phyloP scores from a whole-genome alignment of 2,329 filamentous ascomycete genomes.

The Epichloe gansuensis region DNA sequence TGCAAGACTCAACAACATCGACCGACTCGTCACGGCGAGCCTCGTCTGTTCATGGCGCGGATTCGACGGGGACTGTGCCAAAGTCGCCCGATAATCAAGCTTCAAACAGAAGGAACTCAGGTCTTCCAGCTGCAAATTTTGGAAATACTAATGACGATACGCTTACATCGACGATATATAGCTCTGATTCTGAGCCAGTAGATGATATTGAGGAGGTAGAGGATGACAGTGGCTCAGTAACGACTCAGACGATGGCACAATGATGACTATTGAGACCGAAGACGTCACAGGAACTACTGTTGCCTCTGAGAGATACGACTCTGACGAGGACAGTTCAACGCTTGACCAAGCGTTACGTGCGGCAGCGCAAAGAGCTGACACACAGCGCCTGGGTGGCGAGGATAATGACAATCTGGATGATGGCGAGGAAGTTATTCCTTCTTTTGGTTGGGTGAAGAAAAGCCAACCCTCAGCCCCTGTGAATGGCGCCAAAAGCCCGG shows the following conservation, averaged over 20 bases:
- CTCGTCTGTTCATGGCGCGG: conserved; percentile 39
- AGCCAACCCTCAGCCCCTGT: conserved; percentile 11
- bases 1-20: conserved; percentile 75
- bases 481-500: conserved; percentile 16
- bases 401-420: conserved; percentile 43
- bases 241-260: conserved; percentile 63
- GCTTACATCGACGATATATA: conserved; percentile 69
- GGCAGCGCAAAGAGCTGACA: conserved; percentile 64
- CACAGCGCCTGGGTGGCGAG: conserved; percentile 45
- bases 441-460: conserved; percentile 63
- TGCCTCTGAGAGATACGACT: conserved; percentile 48
- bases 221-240: conserved; percentile 33
- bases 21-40: conserved; percentile 64
- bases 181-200: conserved; percentile 48
- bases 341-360: conserved; percentile 68
- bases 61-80: conserved; percentile 28
- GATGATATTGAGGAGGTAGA: conserved; percentile 45
- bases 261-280: conserved; percentile 73
- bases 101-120: conserved; percentile 52
- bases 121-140: conserved; percentile 50
- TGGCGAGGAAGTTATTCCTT: conserved; percentile 60
- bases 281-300: conserved; percentile 60
- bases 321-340: conserved; percentile 55
- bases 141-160: conserved; percentile 54
- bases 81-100: conserved; percentile 54